phyloP scores from a whole-genome alignment of 2,329 filamentous ascomycete species.

The Lecanosticta acicola region DNA sequence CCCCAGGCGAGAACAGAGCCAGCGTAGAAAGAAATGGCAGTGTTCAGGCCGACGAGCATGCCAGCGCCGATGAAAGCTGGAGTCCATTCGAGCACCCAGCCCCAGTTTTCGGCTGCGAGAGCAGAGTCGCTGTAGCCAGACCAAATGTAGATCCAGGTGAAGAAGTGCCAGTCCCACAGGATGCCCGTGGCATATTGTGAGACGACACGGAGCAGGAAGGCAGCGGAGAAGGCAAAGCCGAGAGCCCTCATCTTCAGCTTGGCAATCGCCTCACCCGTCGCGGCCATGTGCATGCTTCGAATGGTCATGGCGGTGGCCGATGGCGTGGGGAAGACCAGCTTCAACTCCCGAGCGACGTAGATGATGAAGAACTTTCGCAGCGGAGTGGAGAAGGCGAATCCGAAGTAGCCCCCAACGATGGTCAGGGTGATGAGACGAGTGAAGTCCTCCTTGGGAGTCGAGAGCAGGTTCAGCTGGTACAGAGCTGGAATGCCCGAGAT shows the following conservation, averaged over 20 bases:
- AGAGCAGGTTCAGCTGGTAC: conserved; percentile 51
- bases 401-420: conserved; percentile 58
- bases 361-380: conserved; percentile 62
- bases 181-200: conserved; percentile 57
- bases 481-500: conserved; percentile 56
- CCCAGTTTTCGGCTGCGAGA: conserved; percentile 55
- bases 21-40: conserved; percentile 52
- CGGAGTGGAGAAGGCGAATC: conserved; percentile 44
- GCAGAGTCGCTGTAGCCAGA: conserved; percentile 47
- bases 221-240: conserved; percentile 45
- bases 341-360: conserved; percentile 56
- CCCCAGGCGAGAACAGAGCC: conserved; percentile 54
- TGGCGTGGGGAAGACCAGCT: conserved; percentile 55
- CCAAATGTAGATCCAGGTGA: conserved; percentile 52
- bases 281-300: conserved; percentile 56
- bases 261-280: conserved; percentile 48
- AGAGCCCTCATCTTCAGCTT: conserved; percentile 55
- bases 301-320: conserved; percentile 59
- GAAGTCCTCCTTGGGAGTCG: conserved; percentile 51
- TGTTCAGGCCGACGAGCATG: conserved; percentile 55
- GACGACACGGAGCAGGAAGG: conserved; percentile 50
- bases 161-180: conserved; percentile 44
- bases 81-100: conserved; percentile 55
- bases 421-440: conserved; percentile 56
- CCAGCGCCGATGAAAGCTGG: conserved; percentile 56